Conservation (phyloP, 2,329 filamentous ascomycete species). For the Monilinia vaccinii-corymbosi region DNA sequence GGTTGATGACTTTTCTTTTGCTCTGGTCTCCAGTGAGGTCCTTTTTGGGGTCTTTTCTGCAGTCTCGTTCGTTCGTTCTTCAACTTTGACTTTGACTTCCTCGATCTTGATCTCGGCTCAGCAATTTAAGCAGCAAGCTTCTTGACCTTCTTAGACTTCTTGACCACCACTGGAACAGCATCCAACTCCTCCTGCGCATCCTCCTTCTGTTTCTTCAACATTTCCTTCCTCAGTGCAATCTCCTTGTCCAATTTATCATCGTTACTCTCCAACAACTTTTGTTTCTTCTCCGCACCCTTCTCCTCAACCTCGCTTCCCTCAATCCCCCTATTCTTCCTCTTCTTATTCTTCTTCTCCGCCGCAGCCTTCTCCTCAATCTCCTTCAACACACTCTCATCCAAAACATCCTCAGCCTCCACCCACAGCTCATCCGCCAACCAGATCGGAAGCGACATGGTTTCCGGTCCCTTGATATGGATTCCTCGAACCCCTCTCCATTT, state of each 20-base stretch:
- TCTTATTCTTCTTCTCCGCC: conserved; percentile 10
- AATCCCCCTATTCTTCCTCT: conserved; percentile 7
- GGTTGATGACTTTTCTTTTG: background rate
- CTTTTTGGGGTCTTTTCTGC: no score
- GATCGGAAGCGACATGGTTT: conserved; percentile 83
- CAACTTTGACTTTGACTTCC: background rate
- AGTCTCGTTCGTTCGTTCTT: background rate
- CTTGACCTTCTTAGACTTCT: conserved; percentile 20
- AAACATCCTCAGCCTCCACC: conserved; percentile 66
- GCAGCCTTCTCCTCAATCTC: conserved; percentile 3
- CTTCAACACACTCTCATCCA: conserved; percentile 42
- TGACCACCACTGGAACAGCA: conserved; percentile 21
- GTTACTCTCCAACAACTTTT: conserved; percentile 26
- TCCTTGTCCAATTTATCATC: conserved; percentile 30
- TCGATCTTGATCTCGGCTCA: background rate
- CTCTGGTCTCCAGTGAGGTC: background rate
- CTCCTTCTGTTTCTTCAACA: conserved; percentile 31
- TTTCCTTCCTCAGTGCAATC: conserved; percentile 30
- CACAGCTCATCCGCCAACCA: conserved; percentile 92
- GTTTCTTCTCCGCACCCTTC: conserved; percentile 31
- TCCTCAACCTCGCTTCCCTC: conserved; percentile 2
- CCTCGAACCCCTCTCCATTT: conserved; percentile 80
- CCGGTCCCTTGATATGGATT: conserved; percentile 83
- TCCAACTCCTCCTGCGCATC: conserved; percentile 24
- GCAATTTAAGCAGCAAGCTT: conserved; percentile 18